Evolutionary conservation across 1,284 basidiomycete species (phyloP).

Genomic region (Naganishia albida): DNA sequence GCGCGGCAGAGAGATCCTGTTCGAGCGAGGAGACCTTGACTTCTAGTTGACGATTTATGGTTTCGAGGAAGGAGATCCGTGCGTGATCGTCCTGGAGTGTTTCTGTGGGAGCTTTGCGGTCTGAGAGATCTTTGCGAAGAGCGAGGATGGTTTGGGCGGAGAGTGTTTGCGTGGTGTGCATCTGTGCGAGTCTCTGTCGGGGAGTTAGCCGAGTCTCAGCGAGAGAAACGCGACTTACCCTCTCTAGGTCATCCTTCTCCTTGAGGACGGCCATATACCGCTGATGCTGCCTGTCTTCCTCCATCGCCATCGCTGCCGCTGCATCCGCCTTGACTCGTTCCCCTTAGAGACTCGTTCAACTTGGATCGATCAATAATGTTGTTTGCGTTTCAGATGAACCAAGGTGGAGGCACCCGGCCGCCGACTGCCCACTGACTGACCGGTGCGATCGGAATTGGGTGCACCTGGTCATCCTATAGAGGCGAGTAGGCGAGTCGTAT

Average conservation of each 20-base stretch:
- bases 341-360: no score
- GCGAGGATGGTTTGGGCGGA: conserved; percentile 15
- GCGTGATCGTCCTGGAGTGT: background rate
- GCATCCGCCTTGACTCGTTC: no score
- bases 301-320: no score
- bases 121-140: conserved; percentile 35
- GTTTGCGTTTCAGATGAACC: no score
- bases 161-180: conserved; percentile 24
- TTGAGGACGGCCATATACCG: conserved; percentile 36
- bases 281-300: background rate
- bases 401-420: no score
- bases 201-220: background rate
- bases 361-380: no score
- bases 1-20: background rate
- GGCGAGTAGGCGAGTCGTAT: no score
- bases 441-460: no score
- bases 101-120: conserved; percentile 29
- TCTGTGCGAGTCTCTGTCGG: conserved; percentile 18
- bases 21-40: conserved; percentile 2
- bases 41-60: conserved; percentile 4
- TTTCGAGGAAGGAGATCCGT: background rate
- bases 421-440: background rate
- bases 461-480: no score
- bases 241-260: conserved; percentile 51
- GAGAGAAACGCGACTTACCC: conserved; percentile 43